Base-by-base conservation (phyloP, 768 basidiomycete species). In the Sutorius australiensis region DNA sequence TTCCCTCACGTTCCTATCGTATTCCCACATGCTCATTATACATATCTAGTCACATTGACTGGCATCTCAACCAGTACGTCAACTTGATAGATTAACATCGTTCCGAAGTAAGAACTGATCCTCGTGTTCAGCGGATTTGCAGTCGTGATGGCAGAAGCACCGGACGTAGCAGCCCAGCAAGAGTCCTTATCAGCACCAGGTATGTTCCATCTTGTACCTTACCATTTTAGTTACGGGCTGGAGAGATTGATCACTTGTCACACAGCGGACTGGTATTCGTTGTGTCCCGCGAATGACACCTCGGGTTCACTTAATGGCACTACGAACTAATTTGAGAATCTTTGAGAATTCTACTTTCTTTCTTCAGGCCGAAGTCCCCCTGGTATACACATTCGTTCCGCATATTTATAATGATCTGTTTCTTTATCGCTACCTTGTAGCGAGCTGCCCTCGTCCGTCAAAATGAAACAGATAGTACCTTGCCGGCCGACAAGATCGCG, bases 141-240 rank as follows among this genome's bases (percentile, higher is more conserved):
- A n/a, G 67, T 59, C 6, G 61, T 69, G 34, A 61, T 68, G 67
- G 67, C 66, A 13, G 65, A 67, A 42, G 53, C 61, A 5, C 57
- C 60, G 10, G 2, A 6, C 2, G 17, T 34, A 28, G 44, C 61
- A 0, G 56, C 58, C 1, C 0, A 19, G 13, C 32, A 68, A 28
- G 17, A 65, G 19, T 46, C 31, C 0, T 17, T 49, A 14, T 53
- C 54, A 1, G 19, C 62, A 39, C 69, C 69, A 54, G 30, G 67
- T 65, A 51, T 19, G 60, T 56, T 13, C 13, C 13, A 7, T 32
- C 1, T 11, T 10, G 12, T 32, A 1, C 13, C 13, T 36, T 14
- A 3, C 2, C 6, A 16, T 34, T 0, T 6, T 21, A 3, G 3
- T 24, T 2, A 6, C 14, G 5, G 17, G 11, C 4, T 17, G 31